phyloP scores from a whole-genome alignment of 345 rosid species.

The Eucalyptus decipiens region DNA sequence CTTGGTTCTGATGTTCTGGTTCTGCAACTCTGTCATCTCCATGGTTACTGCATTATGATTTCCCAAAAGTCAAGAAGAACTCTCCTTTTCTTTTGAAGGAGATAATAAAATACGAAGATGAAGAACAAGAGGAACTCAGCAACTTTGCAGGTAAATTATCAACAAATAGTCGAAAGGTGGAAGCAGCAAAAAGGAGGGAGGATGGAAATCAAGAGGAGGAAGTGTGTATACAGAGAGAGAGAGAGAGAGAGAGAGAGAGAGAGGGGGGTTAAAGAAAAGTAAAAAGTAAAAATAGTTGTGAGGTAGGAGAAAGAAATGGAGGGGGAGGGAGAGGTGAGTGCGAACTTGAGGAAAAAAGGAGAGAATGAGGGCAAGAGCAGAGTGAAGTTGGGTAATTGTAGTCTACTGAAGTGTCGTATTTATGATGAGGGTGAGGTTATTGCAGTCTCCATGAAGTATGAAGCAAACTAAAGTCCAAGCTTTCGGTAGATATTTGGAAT shows the following conservation, averaged over 20 bases:
- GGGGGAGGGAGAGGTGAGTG: background rate
- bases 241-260: background rate
- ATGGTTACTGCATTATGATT: background rate
- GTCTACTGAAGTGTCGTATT: background rate
- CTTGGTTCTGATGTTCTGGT: background rate
- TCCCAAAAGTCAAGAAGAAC: background rate
- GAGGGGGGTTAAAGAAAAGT: background rate
- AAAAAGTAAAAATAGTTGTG: background rate
- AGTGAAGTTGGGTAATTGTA: background rate
- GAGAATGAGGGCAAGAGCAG: background rate
- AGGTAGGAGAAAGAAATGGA: background rate
- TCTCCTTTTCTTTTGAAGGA: background rate
- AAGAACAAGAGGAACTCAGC: background rate
- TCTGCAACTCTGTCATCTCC: background rate
- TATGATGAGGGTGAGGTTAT: background rate
- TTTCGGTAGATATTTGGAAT: background rate
- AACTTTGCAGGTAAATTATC: background rate
- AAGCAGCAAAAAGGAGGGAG: background rate
- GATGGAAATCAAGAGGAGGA: background rate
- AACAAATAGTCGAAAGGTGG: background rate
- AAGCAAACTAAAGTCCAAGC: background rate
- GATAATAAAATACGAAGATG: background rate
- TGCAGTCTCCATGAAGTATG: background rate
- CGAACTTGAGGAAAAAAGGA: background rate
- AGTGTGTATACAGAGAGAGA: background rate